Conservation (phyloP, 352 stramenopile genomes). For the Phytophthora sojae region DNA sequence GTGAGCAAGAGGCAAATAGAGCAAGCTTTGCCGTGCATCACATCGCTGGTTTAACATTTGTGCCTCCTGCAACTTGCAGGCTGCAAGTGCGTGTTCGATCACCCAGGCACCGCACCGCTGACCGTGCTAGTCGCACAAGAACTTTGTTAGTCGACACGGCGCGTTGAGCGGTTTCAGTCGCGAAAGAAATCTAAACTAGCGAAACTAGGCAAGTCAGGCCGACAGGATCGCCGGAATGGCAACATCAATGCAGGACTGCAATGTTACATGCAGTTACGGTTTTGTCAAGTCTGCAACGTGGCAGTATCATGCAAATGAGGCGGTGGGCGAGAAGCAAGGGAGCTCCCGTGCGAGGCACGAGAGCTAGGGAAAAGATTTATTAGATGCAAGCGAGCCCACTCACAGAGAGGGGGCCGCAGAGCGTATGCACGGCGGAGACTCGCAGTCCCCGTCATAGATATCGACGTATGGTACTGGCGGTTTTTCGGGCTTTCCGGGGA, state of each 20-base stretch:
- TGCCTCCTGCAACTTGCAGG: not conserved
- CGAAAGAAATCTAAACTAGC: not conserved
- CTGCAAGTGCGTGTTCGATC: not conserved
- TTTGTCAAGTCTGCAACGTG: too few species aligned
- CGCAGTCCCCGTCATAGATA: slow-evolving; percentile 30
- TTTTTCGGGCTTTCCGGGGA: not conserved
- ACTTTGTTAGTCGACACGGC: slow-evolving; percentile 6
- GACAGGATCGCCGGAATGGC: slow-evolving; percentile 7
- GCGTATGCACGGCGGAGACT: slow-evolving; percentile 13
- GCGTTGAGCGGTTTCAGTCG: not conserved
- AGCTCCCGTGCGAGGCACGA: slow-evolving; percentile 25
- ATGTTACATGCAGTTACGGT: too few species aligned
- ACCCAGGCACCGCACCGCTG: too few species aligned
- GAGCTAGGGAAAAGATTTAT: slow-evolving; percentile 30
- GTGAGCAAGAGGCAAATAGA: slow-evolving; percentile 1
- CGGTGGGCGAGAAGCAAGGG: slow-evolving; percentile 19
- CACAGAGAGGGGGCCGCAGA: slow-evolving; percentile 6
- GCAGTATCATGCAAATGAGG: slow-evolving; percentile 6
- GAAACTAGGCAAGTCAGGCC: not conserved
- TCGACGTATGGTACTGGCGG: slow-evolving; percentile 38
- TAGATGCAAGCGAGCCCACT: slow-evolving; percentile 13
- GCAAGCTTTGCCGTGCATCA: slow-evolving; percentile 13
- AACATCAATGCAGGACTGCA: not conserved
- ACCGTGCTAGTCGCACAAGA: not conserved
- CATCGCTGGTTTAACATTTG: slow-evolving; percentile 17